Base-by-base conservation (phyloP, 2,329 filamentous ascomycete genomes). In the Cladophialophora psammophila region DNA sequence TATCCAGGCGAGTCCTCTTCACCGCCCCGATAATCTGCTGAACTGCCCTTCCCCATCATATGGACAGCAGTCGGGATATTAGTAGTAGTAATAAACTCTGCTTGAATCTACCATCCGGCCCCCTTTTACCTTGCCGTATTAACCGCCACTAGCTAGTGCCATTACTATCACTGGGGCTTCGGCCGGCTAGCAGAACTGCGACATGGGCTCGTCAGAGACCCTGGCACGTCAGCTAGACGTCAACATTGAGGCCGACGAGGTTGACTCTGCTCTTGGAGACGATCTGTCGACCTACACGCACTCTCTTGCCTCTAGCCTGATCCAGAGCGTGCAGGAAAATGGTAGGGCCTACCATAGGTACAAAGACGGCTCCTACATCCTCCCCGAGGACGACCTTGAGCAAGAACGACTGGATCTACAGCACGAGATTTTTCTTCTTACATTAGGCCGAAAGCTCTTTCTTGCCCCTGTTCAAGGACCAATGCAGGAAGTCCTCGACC, bases 321-420 rank as follows among this genome's bases (percentile, higher is more conserved):
- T 66, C 20, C 42, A 56, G 18, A 42, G 64, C 36, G 60, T 66
- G 18, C 45, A 76, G 64, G 77, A 72, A 57, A 70, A 72, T 65
- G 70, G 70, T 10, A 69, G 70, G 10, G 60, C 54, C 8, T 72
- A 72, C 54, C 68, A 72, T 62, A 63, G 56, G 34, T 72, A 70
- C 60, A 57, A 64, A 26, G 66, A 70, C 8, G 69, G 69, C 36
- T 54, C 45, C 48, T 72, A 70, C 58, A 59, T 71, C 2, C 32
- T 73, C 73, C 76, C 76, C 36, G 76, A 77, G 56, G 76, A 77
- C 59, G 75, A 76, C 54, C 69, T 70, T 71, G 76, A 77, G 68
- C 75, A 76, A 67, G 75, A 77, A 63, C 75, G 75, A 12, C 69
- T 77, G 31, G 75, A 77, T 71, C 20, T 69, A 35, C 32, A 56